These are phyloP conservation scores for Castanopsis chinensis DNA, from an alignment of 306 rosid genomes.

Conservation along the genomic window DNA sequence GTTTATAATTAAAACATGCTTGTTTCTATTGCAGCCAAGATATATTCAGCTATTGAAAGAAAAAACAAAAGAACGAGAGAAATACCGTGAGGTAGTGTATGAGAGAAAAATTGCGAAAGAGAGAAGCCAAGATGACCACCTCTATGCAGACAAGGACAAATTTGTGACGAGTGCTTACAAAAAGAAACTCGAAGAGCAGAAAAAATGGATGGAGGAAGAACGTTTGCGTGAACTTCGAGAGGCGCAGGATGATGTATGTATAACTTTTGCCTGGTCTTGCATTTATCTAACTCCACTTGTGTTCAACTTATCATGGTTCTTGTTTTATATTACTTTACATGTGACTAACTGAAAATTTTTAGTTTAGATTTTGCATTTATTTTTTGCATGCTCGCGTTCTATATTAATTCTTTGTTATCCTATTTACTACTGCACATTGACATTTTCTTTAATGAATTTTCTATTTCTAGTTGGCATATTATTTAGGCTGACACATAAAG, in stretches of 20 bases:
- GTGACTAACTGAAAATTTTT: neutral
- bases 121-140: no score
- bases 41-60: no score
- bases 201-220: slow-evolving; percentile 80
- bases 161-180: slow-evolving; percentile 82
- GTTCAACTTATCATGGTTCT: neutral
- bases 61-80: no score
- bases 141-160: no score
- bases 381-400: neutral
- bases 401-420: neutral
- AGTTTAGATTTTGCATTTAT: neutral
- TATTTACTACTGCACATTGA: no score
- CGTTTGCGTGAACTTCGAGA: slow-evolving; percentile 66
- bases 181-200: slow-evolving; percentile 77
- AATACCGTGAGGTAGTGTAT: no score
- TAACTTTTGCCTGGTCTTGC: neutral
- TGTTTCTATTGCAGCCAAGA: no score
- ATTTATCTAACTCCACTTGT: neutral
- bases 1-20: no score
- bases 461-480: no score
- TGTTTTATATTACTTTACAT: slow-evolving; percentile 12
- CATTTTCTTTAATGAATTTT: no score
- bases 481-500: no score
- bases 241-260: slow-evolving; percentile 83
- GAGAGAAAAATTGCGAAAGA: no score